phyloP scores from a whole-genome alignment of 2,329 filamentous ascomycete species.

The Ophiocordyceps camponoti-saundersi region DNA sequence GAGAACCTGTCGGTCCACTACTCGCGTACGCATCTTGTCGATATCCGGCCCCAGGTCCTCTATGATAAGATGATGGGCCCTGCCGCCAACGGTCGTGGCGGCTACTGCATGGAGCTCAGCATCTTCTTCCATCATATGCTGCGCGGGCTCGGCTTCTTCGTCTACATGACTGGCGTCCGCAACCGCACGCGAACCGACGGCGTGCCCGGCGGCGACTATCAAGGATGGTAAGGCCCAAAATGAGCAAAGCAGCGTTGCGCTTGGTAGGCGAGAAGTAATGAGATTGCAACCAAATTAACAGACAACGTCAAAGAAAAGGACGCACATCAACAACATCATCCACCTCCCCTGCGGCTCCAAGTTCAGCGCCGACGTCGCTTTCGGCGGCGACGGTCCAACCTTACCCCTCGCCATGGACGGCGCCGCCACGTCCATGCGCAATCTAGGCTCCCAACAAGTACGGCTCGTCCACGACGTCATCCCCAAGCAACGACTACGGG shows the following conservation, averaged over 20 bases:
- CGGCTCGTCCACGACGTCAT: constrained; percentile 32
- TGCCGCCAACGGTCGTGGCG: constrained; percentile 25
- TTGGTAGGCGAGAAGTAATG: no score
- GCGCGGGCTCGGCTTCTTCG: constrained; percentile 28
- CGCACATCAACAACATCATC: constrained; percentile 43
- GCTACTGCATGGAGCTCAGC: constrained; percentile 44
- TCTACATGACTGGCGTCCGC: constrained; percentile 39
- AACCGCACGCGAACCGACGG: constrained; percentile 22
- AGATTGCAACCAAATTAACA: no score
- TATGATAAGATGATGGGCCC: constrained; percentile 30
- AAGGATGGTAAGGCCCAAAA: constrained; percentile 22
- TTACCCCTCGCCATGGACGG: constrained; percentile 35
- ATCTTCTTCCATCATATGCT: constrained; percentile 22
- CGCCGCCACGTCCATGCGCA: constrained; percentile 19
- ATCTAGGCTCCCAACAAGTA: constrained; percentile 37
- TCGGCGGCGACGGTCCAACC: constrained; percentile 46
- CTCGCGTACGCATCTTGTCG: constrained; percentile 17
- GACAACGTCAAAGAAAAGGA: constrained; percentile 5
- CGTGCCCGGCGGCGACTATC: constrained; percentile 23
- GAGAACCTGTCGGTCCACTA: constrained; percentile 42
- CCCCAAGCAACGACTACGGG: constrained; percentile 19
- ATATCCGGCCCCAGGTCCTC: constrained; percentile 25
- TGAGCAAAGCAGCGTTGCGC: no score
- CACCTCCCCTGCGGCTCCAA: constrained; percentile 28
- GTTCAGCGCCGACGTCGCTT: constrained; percentile 45